These are phyloP conservation scores for Bonnemaisonia californica DNA, from an alignment of 31 red algal genomes.

Conservation along the genomic window DNA sequence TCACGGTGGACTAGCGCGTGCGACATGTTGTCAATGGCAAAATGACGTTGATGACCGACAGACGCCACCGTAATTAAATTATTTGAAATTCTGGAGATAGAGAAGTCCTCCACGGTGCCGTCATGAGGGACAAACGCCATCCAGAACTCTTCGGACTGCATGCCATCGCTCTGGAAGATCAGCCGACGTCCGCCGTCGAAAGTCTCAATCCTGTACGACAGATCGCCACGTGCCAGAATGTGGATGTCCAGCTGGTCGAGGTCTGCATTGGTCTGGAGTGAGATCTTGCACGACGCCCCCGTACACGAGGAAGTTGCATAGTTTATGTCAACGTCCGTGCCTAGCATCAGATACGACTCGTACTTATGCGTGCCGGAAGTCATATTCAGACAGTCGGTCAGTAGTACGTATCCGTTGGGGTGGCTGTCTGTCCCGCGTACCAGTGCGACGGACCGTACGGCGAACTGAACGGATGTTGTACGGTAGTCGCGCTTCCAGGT, in stretches of 20 bases:
- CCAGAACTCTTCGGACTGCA: constrained; percentile 1
- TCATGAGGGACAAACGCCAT: constrained; percentile 13
- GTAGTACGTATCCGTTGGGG: constrained; percentile 13
- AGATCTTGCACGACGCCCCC: not conserved
- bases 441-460: constrained; percentile 20
- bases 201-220: constrained; percentile 9
- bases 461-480: not conserved
- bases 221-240: not conserved
- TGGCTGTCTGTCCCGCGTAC: constrained; percentile 12
- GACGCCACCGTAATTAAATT: not conserved
- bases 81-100: not conserved
- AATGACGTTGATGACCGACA: not conserved
- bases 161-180: not conserved
- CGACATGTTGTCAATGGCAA: not conserved
- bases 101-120: not conserved
- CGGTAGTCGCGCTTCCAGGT: constrained; percentile 54
- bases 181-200: constrained; percentile 23
- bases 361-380: not conserved
- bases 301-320: not conserved
- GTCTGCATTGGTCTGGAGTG: not conserved
- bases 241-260: constrained; percentile 28
- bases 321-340: not conserved
- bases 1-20: not conserved
- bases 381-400: constrained; percentile 11
- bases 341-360: constrained; percentile 8